Percentiles rank a stretch among this genome's conserved stretches.
Conservation (phyloP, 2,329 filamentous ascomycete species). For the Ophiostoma sp. region DNA sequence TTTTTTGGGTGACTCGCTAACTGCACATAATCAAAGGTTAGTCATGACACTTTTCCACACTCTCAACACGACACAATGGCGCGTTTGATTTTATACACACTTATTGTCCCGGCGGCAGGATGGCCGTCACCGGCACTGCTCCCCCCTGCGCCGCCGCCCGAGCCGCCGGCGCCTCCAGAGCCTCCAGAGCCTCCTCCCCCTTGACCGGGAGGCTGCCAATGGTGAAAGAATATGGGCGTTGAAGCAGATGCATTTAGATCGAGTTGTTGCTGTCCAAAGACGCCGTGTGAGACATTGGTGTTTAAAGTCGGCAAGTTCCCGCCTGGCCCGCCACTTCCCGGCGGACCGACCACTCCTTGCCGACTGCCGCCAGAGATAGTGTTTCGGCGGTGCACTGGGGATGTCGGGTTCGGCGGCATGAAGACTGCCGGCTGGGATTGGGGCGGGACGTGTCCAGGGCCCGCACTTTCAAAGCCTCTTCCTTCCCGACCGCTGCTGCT, state of each 20-base stretch:
- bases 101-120: background rate
- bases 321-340: background rate
- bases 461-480: constrained; percentile 3
- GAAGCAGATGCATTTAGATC: constrained; percentile 54
- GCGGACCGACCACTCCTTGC: constrained; percentile 22
- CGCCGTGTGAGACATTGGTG: constrained; percentile 42
- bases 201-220: constrained; percentile 71
- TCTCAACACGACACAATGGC: background rate
- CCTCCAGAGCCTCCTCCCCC: constrained; percentile 37
- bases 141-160: constrained; percentile 12
- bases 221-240: constrained; percentile 81
- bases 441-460: constrained; percentile 22
- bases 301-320: constrained; percentile 43
- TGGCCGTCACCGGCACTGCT: background rate
- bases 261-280: constrained; percentile 49
- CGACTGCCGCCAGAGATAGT: constrained; percentile 11
- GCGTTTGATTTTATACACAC: background rate
- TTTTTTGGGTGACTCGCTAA: constrained; percentile 69
- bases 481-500: constrained; percentile 35
- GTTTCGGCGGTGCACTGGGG: constrained; percentile 34
- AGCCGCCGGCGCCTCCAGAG: too few species aligned
- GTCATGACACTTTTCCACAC: background rate
- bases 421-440: constrained; percentile 34
- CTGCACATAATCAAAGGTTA: background rate
- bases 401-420: constrained; percentile 40